A percentile compares a stretch with the other conserved stretches of the same genome.
phyloP scores from a whole-genome alignment of 768 basidiomycete species.

The Leccinum rimulosum region DNA sequence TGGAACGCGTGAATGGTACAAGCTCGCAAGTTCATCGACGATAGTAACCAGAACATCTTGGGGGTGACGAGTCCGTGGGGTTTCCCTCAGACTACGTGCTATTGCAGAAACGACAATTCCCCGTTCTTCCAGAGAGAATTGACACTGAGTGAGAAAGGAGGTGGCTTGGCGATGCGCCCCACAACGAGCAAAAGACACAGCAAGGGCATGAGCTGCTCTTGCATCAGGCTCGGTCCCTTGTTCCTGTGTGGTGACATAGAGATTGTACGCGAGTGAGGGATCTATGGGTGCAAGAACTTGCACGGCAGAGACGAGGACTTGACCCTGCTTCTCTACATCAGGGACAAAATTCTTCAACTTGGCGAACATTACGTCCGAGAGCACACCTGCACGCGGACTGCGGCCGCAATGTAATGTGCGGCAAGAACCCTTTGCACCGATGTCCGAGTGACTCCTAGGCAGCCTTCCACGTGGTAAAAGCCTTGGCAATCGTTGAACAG shows the following conservation, averaged over 20 bases:
- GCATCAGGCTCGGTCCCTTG: constrained; percentile 24
- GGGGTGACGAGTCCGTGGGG: constrained; percentile 32
- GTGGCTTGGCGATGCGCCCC: constrained; percentile 28
- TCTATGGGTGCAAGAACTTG: constrained; percentile 28
- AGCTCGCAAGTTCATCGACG: constrained; percentile 31
- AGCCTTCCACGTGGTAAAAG: constrained; percentile 31
- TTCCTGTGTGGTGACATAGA: constrained; percentile 34
- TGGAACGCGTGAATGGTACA: constrained; percentile 38
- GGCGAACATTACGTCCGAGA: constrained; percentile 32
- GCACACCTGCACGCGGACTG: constrained; percentile 25
- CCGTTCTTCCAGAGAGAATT: constrained; percentile 30
- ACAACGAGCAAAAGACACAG: constrained; percentile 28
- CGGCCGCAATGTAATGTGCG: constrained; percentile 26
- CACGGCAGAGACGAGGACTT: constrained; percentile 25
- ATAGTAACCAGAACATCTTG: constrained; percentile 33
- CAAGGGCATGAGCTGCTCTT: constrained; percentile 29
- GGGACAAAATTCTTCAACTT: constrained; percentile 26
- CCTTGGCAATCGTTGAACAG: constrained; percentile 38
- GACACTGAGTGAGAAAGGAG: constrained; percentile 33
- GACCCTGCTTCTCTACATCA: constrained; percentile 24
- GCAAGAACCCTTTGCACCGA: constrained; percentile 10
- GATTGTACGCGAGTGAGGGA: constrained; percentile 28
- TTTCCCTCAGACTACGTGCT: constrained; percentile 36
- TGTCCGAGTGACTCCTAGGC: constrained; percentile 2
- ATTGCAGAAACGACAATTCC: constrained; percentile 40